phyloP scores from a whole-genome alignment of 2,329 filamentous ascomycete genomes.

The Cercospora sesami region DNA sequence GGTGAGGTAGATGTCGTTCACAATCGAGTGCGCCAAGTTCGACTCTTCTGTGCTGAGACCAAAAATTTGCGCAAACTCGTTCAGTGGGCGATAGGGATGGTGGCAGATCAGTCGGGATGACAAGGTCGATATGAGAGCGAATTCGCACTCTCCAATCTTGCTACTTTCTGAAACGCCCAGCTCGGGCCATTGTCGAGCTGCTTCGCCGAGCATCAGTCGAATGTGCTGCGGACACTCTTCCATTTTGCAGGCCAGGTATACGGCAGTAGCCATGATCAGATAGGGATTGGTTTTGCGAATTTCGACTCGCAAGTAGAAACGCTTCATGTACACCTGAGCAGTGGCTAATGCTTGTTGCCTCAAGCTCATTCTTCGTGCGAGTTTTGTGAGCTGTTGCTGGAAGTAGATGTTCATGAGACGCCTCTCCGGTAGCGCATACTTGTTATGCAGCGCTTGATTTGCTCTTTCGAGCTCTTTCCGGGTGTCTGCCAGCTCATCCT shows the following conservation, averaged over 20 bases:
- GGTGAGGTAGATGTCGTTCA: conserved; percentile 91
- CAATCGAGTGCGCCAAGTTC: conserved; percentile 73
- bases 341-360: conserved; percentile 93
- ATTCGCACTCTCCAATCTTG: conserved; percentile 90
- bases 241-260: conserved; percentile 97
- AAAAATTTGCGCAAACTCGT: conserved; percentile 68
- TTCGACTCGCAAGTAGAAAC: conserved; percentile 89
- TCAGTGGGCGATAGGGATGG: conserved; percentile 83
- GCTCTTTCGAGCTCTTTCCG: conserved; percentile 72
- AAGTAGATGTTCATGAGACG: conserved; percentile 88
- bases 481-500: conserved; percentile 72
- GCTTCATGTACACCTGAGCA: conserved; percentile 89
- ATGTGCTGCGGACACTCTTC: conserved; percentile 98
- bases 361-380: conserved; percentile 79
- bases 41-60: conserved; percentile 75
- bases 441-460: conserved; percentile 70
- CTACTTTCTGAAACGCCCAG: conserved; percentile 73
- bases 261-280: conserved; percentile 84
- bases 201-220: conserved; percentile 81
- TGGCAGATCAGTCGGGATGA: conserved; percentile 85
- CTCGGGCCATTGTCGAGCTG: conserved; percentile 80
- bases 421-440: conserved; percentile 78
- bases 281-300: conserved; percentile 92
- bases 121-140: conserved; percentile 87
- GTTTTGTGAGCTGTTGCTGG: conserved; percentile 78